phyloP scores from a whole-genome alignment of 2,329 filamentous ascomycete species.

The Thelonectria olida region DNA sequence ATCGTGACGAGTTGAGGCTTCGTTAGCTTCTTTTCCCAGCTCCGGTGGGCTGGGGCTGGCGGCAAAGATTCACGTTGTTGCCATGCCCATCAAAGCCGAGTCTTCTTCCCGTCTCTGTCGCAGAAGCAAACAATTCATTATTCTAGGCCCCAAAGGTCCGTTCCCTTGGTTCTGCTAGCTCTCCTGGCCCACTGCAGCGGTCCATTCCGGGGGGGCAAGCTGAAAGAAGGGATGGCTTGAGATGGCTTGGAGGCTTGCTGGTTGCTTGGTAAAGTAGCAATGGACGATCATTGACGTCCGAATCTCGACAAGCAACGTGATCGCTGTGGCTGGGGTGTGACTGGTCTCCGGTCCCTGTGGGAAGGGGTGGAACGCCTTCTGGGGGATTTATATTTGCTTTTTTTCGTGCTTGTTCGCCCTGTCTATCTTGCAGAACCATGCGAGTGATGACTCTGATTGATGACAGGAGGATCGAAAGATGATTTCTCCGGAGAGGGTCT shows the following conservation, averaged over 20 bases:
- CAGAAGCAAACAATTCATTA: constrained; percentile 9
- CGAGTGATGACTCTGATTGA: not conserved
- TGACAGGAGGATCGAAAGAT: constrained; percentile 8
- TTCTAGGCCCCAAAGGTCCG: no score
- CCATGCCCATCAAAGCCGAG: constrained; percentile 1
- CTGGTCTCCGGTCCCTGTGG: not conserved
- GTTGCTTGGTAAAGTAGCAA: not conserved
- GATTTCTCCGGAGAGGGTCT: not conserved
- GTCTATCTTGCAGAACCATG: not conserved
- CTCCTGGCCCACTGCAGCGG: constrained; percentile 3
- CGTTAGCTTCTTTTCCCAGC: not conserved
- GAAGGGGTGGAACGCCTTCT: not conserved
- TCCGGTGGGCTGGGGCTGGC: constrained; percentile 4
- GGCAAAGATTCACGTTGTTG: constrained; percentile 15
- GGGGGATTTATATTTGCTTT: constrained; percentile 14
- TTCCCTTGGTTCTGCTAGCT: not conserved
- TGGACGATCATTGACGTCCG: constrained; percentile 9
- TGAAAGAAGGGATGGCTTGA: not conserved
- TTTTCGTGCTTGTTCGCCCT: not conserved
- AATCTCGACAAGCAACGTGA: constrained; percentile 16
- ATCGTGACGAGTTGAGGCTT: not conserved
- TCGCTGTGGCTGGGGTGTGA: constrained; percentile 1
- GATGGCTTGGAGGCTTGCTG: not conserved
- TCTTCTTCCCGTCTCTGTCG: not conserved
- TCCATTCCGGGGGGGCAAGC: constrained; percentile 3